Percentiles rank a stretch among this genome's conserved stretches.
phyloP scores from a whole-genome alignment of 1,139 yeast genomes.

The Suhomyces yuchorum region DNA sequence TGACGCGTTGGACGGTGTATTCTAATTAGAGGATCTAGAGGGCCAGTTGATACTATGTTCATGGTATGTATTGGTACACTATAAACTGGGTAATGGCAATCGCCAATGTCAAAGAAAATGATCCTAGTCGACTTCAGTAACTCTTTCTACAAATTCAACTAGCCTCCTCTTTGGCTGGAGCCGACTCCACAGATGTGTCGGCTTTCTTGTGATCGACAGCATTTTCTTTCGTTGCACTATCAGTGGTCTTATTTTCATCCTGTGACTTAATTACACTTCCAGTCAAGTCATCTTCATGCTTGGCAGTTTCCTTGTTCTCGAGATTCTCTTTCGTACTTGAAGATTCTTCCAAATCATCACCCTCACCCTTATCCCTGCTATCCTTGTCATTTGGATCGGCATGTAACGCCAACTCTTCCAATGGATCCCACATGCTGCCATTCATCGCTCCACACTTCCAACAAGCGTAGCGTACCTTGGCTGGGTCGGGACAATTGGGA shows the following conservation, averaged over 20 bases:
- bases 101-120: not conserved
- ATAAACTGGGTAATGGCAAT: too few species aligned
- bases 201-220: not conserved
- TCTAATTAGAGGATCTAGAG: too few species aligned
- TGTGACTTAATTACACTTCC: not conserved
- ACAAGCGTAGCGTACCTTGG: slow-evolving; percentile 62
- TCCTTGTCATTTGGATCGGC: not conserved
- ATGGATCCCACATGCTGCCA: slow-evolving; percentile 29
- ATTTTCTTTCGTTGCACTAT: not conserved
- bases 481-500: slow-evolving; percentile 60
- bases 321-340: not conserved
- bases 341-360: not conserved
- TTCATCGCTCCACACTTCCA: slow-evolving; percentile 70
- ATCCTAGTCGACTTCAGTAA: not conserved
- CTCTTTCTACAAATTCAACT: not conserved
- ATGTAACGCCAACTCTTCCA: slow-evolving; percentile 13
- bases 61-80: too few species aligned
- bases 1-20: too few species aligned
- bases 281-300: too few species aligned
- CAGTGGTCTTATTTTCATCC: not conserved
- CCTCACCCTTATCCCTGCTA: not conserved
- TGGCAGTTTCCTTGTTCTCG: not conserved
- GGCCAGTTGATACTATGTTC: too few species aligned
- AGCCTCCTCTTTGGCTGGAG: not conserved
- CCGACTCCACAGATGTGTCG: not conserved